phyloP scores from a whole-genome alignment of 164 flowering plant species.

The Kalanchoe fedtschenkoi region DNA sequence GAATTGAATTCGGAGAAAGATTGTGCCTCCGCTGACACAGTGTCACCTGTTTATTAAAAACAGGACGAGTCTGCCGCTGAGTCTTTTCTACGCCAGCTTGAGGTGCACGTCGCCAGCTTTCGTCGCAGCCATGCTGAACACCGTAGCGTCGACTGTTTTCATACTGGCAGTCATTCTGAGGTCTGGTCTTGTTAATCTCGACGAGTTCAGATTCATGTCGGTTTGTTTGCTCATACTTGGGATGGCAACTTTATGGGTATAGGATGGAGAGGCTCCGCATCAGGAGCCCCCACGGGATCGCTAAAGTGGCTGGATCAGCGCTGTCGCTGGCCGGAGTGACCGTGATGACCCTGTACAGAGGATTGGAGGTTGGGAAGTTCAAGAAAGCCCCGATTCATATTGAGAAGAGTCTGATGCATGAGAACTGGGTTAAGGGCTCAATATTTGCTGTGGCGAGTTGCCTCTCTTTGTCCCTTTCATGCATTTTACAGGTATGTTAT shows the following conservation, averaged over 20 bases:
- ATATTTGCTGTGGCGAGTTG: conserved; percentile 61
- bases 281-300: conserved; percentile 38
- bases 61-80: not conserved
- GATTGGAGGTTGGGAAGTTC: conserved; percentile 29
- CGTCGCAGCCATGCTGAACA: not conserved
- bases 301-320: conserved; percentile 58
- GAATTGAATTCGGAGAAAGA: no score
- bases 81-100: not conserved
- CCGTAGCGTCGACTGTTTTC: not conserved
- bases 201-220: no score
- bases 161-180: not conserved
- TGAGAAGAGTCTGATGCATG: conserved; percentile 26
- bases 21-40: no score
- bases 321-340: conserved; percentile 67
- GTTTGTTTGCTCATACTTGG: no score
- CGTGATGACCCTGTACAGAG: conserved; percentile 71
- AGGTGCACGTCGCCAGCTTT: not conserved
- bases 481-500: conserved; percentile 58
- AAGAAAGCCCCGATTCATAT: conserved; percentile 39
- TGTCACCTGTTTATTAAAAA: no score
- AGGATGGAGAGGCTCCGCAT: conserved; percentile 53
- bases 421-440: conserved; percentile 73
- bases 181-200: no score
- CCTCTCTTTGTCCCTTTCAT: conserved; percentile 61
- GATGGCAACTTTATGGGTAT: not conserved